These are phyloP conservation scores for Scutellaria barbata DNA, from an alignment of 257 asterid genomes.

Conservation along the genomic window DNA sequence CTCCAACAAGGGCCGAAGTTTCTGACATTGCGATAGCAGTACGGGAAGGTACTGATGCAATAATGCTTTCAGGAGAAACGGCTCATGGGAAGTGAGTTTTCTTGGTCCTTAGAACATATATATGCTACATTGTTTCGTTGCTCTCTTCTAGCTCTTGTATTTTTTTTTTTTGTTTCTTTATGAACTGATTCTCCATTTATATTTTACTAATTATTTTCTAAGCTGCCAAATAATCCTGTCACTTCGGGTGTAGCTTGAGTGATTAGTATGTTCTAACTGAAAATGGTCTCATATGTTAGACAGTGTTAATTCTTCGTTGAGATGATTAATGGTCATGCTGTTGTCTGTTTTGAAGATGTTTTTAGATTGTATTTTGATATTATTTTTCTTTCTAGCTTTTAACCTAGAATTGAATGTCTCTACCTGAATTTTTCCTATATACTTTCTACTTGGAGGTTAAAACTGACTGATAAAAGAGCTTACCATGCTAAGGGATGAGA, in stretches of 20 bases:
- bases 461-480: slow-evolving; percentile 15
- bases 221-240: not conserved
- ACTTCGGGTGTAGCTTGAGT: slow-evolving; percentile 3
- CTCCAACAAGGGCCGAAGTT: slow-evolving; percentile 99
- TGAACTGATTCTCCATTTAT: not conserved
- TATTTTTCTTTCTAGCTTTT: slow-evolving; percentile 10
- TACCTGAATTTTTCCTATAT: not conserved
- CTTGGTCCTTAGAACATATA: slow-evolving; percentile 13
- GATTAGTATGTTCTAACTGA: slow-evolving; percentile 6
- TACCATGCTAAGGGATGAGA: slow-evolving; percentile 19
- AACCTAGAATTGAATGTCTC: not conserved
- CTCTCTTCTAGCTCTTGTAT: not conserved
- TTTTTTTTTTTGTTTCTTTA: not conserved
- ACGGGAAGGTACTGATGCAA: slow-evolving; percentile 93
- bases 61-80: slow-evolving; percentile 99
- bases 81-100: slow-evolving; percentile 94
- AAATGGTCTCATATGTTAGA: slow-evolving; percentile 12
- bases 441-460: slow-evolving; percentile 2
- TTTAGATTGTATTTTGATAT: not conserved
- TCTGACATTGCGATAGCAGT: slow-evolving; percentile 98
- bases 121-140: slow-evolving; percentile 11
- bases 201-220: not conserved
- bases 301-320: slow-evolving; percentile 15
- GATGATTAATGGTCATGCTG: not conserved
- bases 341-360: slow-evolving; percentile 19